These are phyloP conservation scores for Teunomyces tritomae DNA, from an alignment of 805 yeast species.

Conservation along the genomic window DNA sequence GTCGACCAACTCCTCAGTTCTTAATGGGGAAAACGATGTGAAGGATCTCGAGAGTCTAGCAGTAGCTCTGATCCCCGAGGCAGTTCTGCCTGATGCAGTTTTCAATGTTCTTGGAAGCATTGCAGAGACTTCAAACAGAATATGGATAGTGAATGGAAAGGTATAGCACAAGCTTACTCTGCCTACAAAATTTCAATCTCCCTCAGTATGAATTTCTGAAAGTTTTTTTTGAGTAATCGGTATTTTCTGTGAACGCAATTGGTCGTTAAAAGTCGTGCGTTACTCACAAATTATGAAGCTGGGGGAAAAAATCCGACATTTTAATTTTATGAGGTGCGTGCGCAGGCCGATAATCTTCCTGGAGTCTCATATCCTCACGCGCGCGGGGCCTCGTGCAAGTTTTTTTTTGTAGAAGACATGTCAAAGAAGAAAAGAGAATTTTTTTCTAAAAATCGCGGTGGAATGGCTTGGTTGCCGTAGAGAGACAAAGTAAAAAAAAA, in stretches of 20 bases:
- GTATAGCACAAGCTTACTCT: background rate
- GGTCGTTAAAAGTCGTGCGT: conserved; percentile 1
- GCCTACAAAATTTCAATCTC: background rate
- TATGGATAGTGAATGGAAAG: background rate
- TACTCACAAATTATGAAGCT: background rate
- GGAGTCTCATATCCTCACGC: too few species aligned
- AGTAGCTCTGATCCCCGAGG: conserved; percentile 1
- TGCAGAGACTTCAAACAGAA: background rate
- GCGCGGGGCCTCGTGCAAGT: too few species aligned
- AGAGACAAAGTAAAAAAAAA: too few species aligned
- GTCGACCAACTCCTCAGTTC: conserved; percentile 29
- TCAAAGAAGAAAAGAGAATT: too few species aligned
- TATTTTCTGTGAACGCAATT: conserved; percentile 2
- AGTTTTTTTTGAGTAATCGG: conserved; percentile 1
- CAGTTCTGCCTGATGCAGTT: conserved; percentile 5
- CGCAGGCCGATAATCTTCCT: too few species aligned
- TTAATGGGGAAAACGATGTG: conserved; percentile 10
- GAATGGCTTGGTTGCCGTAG: too few species aligned
- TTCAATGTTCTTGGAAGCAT: conserved; percentile 4
- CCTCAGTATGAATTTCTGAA: background rate
- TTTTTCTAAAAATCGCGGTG: too few species aligned
- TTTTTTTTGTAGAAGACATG: too few species aligned
- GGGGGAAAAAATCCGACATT: background rate
- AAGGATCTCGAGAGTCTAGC: conserved; percentile 15
- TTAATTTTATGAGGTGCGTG: background rate